A percentile compares a stretch with the other conserved stretches of the same genome.
Conservation (phyloP, 495 filamentous ascomycete species). For the Tuber microsphaerosporum region DNA sequence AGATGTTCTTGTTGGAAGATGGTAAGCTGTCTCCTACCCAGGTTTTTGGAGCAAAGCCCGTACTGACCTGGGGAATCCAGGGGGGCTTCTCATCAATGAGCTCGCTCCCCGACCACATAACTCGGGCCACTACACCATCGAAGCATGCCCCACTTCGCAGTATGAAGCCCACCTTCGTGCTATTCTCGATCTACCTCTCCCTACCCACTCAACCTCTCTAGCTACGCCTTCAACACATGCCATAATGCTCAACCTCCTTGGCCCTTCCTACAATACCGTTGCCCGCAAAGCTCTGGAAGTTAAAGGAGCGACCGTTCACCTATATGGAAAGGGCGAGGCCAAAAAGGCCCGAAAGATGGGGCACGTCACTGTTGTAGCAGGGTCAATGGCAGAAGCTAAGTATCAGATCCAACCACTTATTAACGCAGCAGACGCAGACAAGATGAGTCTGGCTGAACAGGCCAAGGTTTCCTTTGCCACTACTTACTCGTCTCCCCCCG, state of each 20-base stretch:
- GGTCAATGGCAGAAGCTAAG: conserved; percentile 66
- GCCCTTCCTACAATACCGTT: conserved; percentile 66
- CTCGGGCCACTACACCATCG: conserved; percentile 94
- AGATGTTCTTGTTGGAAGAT: conserved; percentile 87
- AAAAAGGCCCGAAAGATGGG: conserved; percentile 90
- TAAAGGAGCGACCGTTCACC: conserved; percentile 62
- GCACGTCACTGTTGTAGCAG: conserved; percentile 71
- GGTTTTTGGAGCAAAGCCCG: background rate
- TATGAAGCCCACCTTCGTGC: conserved; percentile 84
- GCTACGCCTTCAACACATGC: conserved; percentile 54
- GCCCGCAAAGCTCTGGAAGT: conserved; percentile 57
- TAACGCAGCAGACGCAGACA: conserved; percentile 50
- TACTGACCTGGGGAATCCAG: conserved; percentile 33
- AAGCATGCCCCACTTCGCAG: conserved; percentile 79
- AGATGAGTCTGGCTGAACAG: conserved; percentile 41
- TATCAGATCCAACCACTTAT: conserved; percentile 61
- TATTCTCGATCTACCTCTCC: conserved; percentile 71
- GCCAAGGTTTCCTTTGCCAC: conserved; percentile 39
- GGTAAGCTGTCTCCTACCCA: conserved; percentile 45
- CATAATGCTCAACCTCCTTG: conserved; percentile 96
- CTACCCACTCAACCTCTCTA: conserved; percentile 54
- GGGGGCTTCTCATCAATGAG: conserved; percentile 71
- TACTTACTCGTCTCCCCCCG: conserved; percentile 37
- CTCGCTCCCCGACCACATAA: conserved; percentile 95
- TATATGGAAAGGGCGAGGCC: conserved; percentile 83